Evolutionary conservation across 164 flowering plant genomes (phyloP).

Genomic region (Santalum album): DNA sequence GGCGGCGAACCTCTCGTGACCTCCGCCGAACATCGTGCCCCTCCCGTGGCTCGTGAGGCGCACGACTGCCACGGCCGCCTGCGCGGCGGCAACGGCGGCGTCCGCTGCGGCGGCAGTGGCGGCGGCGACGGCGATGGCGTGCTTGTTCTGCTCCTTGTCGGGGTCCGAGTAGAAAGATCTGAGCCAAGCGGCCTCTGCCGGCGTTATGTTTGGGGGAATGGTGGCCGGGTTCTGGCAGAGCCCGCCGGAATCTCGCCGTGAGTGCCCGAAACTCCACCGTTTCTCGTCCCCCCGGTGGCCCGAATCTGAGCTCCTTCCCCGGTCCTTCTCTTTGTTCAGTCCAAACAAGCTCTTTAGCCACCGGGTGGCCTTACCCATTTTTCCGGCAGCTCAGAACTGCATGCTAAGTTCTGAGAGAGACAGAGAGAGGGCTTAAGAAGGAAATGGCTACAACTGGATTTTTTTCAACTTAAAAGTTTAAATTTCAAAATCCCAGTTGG

Average conservation of each 20-base stretch:
- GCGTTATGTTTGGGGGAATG: constrained; percentile 35
- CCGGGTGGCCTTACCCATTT: constrained; percentile 50
- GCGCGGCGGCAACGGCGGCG: constrained; percentile 92
- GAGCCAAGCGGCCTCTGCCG: constrained; percentile 48
- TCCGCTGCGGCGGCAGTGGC: constrained; percentile 96
- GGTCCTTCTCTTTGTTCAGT: constrained; percentile 16
- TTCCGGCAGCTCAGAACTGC: no score
- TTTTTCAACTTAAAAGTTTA: no score
- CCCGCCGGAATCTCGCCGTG: constrained; percentile 13
- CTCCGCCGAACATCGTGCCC: constrained; percentile 52
- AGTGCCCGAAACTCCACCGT: constrained; percentile 6
- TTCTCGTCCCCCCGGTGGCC: constrained; percentile 13
- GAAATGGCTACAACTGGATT: no score
- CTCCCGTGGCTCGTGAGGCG: constrained; percentile 76
- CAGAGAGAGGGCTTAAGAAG: no score
- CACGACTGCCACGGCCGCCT: constrained; percentile 81
- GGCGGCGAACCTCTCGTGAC: constrained; percentile 67
- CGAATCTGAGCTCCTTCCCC: constrained; percentile 8
- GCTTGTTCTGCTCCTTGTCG: constrained; percentile 72
- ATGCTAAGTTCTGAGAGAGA: no score
- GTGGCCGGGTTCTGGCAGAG: constrained; percentile 34
- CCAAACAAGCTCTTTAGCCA: constrained; percentile 60
- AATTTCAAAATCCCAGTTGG: no score
- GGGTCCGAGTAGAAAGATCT: constrained; percentile 47
- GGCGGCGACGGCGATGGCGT: constrained; percentile 95